These are phyloP conservation scores for Colletotrichum eleusines DNA, from an alignment of 2,329 filamentous ascomycete species.

Conservation along the genomic window DNA sequence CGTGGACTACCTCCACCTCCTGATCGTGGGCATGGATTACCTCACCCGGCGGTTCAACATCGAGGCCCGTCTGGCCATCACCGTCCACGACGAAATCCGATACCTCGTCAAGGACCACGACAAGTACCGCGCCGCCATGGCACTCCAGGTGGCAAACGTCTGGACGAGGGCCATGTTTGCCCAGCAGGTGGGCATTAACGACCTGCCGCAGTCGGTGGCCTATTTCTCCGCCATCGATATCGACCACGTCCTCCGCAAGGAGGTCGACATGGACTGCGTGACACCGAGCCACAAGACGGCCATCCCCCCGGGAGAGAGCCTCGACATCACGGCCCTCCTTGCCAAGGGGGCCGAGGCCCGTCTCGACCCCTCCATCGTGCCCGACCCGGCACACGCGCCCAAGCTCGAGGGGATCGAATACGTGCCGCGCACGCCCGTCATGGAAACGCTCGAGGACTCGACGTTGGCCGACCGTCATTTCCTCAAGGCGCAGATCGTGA, in stretches of 20 bases:
- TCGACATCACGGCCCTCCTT: constrained; percentile 86
- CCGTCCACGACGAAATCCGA: constrained; percentile 96
- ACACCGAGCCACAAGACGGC: constrained; percentile 85
- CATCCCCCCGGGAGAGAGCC: constrained; percentile 86
- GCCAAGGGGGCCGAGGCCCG: constrained; percentile 76
- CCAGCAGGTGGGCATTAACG: constrained; percentile 95
- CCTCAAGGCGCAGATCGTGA: constrained; percentile 86
- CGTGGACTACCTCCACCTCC: constrained; percentile 94
- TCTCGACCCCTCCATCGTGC: constrained; percentile 74
- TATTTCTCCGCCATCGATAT: constrained; percentile 97
- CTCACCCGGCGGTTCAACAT: constrained; percentile 88
- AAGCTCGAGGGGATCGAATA: constrained; percentile 74
- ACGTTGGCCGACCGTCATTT: constrained; percentile 68
- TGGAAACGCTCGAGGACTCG: constrained; percentile 74
- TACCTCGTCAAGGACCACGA: constrained; percentile 90
- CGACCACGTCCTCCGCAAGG: constrained; percentile 94
- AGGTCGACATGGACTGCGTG: constrained; percentile 97
- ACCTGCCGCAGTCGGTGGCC: constrained; percentile 92
- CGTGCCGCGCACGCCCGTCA: constrained; percentile 79
- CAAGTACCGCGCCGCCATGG: constrained; percentile 90
- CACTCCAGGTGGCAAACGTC: constrained; percentile 91
- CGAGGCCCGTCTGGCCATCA: constrained; percentile 86
- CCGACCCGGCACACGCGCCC: constrained; percentile 65
- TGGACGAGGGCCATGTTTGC: constrained; percentile 99
- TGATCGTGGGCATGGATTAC: constrained; percentile 96